Evolutionary conservation across 176 grass and related monocot genomes (phyloP), one percentile per base, ranked within the genome.

Genomic region (Cenchrus americanus): DNA sequence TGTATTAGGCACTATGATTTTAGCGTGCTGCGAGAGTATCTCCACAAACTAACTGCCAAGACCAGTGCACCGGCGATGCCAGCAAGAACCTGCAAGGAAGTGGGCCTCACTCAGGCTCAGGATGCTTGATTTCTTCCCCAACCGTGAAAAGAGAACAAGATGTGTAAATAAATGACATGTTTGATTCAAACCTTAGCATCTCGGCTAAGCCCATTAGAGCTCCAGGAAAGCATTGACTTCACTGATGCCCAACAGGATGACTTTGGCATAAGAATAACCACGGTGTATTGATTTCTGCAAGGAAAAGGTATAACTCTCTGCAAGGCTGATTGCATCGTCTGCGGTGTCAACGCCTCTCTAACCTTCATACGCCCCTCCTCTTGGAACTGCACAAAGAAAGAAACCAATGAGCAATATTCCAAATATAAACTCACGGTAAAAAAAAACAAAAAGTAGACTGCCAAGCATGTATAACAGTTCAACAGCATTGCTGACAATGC

Each of bases 251-350:
- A 87, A 21, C 55, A 66, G 48, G 93, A 90, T 71, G 91, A 81
- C 87, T 95, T 94, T 10, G 96, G 96, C 93, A 99, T 99, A 83
- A 99, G 96, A 86, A 94, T 99, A 62, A 99, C 93, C 61, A 92
- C 89, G 0, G 96, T 96, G 81, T 90, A 99, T 79, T 99, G 96
- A 15, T 94, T 96, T 88, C 77, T 96, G 80, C 89, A 99, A 83
- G 96, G 96, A 85, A 86, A 94, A 78, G 96, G 89, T 47, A 92
- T n/a, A 71, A 96, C 88, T 87, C 91, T 94, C 90, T 94, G 89
- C 74, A 92, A 85, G 66, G 93, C 93, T 69, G 85, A 84, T 86
- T 96, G 83, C 86, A 94, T 85, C 2, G 80, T 67, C 41, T 74
- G 64, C 59, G 83, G 87, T 58, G 80, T 94, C 78, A 96, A 89